phyloP scores from a whole-genome alignment of 306 rosid genomes.

The Ochetophila trinervis region DNA sequence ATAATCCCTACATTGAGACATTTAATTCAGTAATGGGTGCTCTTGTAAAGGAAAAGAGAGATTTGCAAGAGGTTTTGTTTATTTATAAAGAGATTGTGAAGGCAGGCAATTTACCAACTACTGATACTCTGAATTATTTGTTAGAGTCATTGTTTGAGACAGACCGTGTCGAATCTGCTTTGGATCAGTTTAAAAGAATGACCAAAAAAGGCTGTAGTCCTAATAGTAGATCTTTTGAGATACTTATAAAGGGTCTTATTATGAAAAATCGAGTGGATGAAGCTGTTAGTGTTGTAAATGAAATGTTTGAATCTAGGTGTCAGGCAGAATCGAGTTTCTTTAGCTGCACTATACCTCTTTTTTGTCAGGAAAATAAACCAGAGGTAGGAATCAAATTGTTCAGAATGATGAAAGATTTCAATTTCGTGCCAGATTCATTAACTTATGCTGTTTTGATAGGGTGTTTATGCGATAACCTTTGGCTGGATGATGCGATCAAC shows the following conservation, averaged over 20 bases:
- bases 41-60: conserved; percentile 48
- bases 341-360: conserved; percentile 53
- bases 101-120: conserved; percentile 54
- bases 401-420: conserved; percentile 62
- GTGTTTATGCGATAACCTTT: conserved; percentile 61
- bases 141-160: conserved; percentile 52
- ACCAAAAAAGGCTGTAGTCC: conserved; percentile 70
- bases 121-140: conserved; percentile 71
- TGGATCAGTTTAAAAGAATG: conserved; percentile 84
- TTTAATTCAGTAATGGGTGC: conserved; percentile 60
- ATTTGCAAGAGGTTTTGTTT: conserved; percentile 54
- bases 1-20: conserved; percentile 47
- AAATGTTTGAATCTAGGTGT: conserved; percentile 42
- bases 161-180: conserved; percentile 50
- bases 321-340: conserved; percentile 60
- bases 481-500: conserved; percentile 42
- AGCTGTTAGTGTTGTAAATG: conserved; percentile 49
- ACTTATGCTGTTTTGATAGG: conserved; percentile 45
- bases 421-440: conserved; percentile 40
- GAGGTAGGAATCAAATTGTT: conserved; percentile 56
- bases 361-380: conserved; percentile 58
- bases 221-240: conserved; percentile 63
- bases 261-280: conserved; percentile 51
- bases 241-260: conserved; percentile 51
- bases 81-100: conserved; percentile 92